Percentiles rank a stretch among this genome's conserved stretches.
phyloP scores from a whole-genome alignment of 2,329 filamentous ascomycete genomes.

The Colletotrichum destructivum region DNA sequence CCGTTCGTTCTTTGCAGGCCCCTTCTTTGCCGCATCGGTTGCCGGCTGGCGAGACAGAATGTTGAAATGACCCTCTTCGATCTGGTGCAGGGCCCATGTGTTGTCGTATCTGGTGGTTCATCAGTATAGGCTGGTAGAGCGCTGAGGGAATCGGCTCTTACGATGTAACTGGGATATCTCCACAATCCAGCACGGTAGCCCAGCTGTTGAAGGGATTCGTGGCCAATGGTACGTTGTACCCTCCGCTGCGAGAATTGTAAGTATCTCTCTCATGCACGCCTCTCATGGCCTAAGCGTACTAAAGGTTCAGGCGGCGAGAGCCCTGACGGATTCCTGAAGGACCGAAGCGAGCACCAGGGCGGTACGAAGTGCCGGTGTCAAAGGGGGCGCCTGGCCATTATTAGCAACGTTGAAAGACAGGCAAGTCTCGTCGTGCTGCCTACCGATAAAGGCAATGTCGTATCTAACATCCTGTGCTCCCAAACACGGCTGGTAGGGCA shows the following conservation, averaged over 20 bases:
- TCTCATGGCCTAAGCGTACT: constrained; percentile 71
- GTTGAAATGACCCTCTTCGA: constrained; percentile 86
- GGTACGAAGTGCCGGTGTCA: constrained; percentile 88
- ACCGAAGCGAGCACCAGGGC: constrained; percentile 87
- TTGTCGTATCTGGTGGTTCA: constrained; percentile 78
- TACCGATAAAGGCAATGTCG: constrained; percentile 89
- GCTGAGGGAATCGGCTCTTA: constrained; percentile 58
- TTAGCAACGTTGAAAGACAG: constrained; percentile 1
- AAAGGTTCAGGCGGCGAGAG: constrained; percentile 87
- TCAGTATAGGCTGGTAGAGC: constrained; percentile 6
- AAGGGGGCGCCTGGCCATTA: constrained; percentile 78
- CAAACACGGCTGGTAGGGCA: constrained; percentile 84
- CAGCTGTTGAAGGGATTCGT: constrained; percentile 88
- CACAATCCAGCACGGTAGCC: constrained; percentile 86
- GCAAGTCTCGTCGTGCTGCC: constrained; percentile 31
- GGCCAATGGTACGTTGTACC: constrained; percentile 86
- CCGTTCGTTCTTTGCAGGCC: constrained; percentile 79
- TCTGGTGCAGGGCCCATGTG: constrained; percentile 84
- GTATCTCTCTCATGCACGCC: constrained; percentile 11
- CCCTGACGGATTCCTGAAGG: constrained; percentile 89
- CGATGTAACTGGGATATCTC: constrained; percentile 88
- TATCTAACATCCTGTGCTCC: constrained; percentile 79
- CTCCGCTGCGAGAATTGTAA: constrained; percentile 73
- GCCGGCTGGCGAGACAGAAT: constrained; percentile 80
- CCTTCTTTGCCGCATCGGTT: constrained; percentile 77